A percentile compares a stretch with the other conserved stretches of the same genome.
phyloP scores from a whole-genome alignment of 1,284 basidiomycete species.

The Cronartium quercuum region DNA sequence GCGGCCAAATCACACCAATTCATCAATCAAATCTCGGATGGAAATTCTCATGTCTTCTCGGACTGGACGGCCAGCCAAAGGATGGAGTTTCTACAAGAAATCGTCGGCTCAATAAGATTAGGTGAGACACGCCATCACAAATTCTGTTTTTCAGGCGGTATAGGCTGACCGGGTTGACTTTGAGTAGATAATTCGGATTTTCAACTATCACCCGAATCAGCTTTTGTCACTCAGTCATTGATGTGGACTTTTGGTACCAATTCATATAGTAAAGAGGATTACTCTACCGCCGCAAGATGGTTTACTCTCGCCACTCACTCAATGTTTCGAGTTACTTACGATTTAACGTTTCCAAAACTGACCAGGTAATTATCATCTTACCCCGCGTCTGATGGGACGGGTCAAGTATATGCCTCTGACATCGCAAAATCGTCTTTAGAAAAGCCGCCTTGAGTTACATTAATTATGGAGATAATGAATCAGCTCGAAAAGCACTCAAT shows the following conservation, averaged over 20 bases:
- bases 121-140: background rate
- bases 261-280: constrained; percentile 17
- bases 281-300: constrained; percentile 22
- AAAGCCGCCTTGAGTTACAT: constrained; percentile 35
- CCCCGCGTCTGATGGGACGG: too few relatives aligned
- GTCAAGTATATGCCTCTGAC: too few relatives aligned
- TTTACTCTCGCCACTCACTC: constrained; percentile 21
- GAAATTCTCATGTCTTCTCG: too few relatives aligned
- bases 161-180: too few relatives aligned
- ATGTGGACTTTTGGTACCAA: constrained; percentile 29
- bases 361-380: constrained; percentile 4
- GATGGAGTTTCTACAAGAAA: background rate
- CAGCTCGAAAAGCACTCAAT: constrained; percentile 20
- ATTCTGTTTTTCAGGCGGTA: too few relatives aligned
- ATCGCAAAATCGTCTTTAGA: background rate
- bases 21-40: background rate
- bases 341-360: constrained; percentile 29
- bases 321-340: constrained; percentile 13
- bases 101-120: background rate
- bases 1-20: background rate
- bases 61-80: background rate
- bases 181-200: constrained; percentile 28
- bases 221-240: constrained; percentile 33
- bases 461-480: constrained; percentile 32
- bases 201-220: constrained; percentile 18